Base-by-base conservation (phyloP, 176 grass and related monocot species). In the Phoenix roebelenii region DNA sequence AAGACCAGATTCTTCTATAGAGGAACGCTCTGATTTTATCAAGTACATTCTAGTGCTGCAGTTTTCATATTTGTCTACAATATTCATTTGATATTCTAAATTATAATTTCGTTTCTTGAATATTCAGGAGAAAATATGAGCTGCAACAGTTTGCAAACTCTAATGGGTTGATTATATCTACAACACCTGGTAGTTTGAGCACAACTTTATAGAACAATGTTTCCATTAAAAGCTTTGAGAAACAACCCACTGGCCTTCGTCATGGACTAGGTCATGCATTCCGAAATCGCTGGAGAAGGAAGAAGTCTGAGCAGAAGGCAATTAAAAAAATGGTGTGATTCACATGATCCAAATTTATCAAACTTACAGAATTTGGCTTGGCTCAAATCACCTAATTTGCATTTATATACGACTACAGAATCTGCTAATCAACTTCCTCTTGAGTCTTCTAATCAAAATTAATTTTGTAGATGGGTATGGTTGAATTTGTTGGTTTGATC, bases 401-500 rank as follows among this genome's bases (percentile, higher is more conserved):
- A 35, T 10, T 9, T 9, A 35, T 35, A 2, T 35, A 35, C 7
- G 32, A 35, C 7, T 35, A 35, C 32, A 10, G 32, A 35, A 35
- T 35, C 26, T 35, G 32, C 32, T 48, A 29, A 71, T 57, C 19
- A n/a, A 71, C 54, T 7, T 35, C 5, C 6, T 10, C 5, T 35
- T 9, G 32, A 35, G 25, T 28, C 7, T 35, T 35, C 6, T 48
- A 29, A 71, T 58, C 17, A n/a, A 71, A 58, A 35, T 35, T 35
- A 35, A 35, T 35, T 64, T 74, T 79, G 78, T 67, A 95, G 76
- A 66, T 91, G 66, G 92, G 87, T n/a, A 97, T 97, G 92, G 70
- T 97, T 64, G 92, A 97, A 63, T 97, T 97, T 30, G 63, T 91
- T 56, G 92, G 92, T 64, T 85, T 91, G 70, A 91, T 97, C 26